A percentile compares a stretch with the other conserved stretches of the same genome.
phyloP scores from a whole-genome alignment of 306 rosid species.

The Benincasa hispida region DNA sequence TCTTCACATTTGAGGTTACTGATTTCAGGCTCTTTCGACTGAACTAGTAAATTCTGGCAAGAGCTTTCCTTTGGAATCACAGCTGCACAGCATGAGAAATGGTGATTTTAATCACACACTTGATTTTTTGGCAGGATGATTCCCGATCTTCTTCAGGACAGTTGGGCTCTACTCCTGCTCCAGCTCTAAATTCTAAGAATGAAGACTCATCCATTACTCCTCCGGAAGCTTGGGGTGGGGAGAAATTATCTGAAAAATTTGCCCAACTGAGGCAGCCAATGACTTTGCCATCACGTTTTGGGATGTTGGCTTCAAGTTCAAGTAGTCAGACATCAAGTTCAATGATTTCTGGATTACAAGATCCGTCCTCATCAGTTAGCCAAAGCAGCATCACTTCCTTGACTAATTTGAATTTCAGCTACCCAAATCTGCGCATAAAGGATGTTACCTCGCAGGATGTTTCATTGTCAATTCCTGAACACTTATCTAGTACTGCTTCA shows the following conservation, averaged over 20 bases:
- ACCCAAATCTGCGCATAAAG: conserved; percentile 50
- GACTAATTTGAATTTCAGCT: conserved; percentile 36
- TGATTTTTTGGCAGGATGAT: conserved; percentile 43
- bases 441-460: conserved; percentile 56
- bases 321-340: conserved; percentile 58
- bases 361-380: conserved; percentile 38
- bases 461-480: conserved; percentile 48
- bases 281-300: conserved; percentile 63
- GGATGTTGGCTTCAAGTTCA: conserved; percentile 43
- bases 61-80: background rate
- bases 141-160: conserved; percentile 45
- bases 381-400: conserved; percentile 29
- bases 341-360: conserved; percentile 54
- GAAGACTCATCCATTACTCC: conserved; percentile 90
- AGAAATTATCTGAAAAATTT: conserved; percentile 69
- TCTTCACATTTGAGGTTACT: background rate
- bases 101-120: background rate
- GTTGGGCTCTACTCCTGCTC: conserved; percentile 58
- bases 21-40: background rate
- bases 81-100: background rate
- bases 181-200: conserved; percentile 57
- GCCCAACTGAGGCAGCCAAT: conserved; percentile 37
- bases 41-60: background rate
- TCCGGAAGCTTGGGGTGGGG: conserved; percentile 99
- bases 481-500: conserved; percentile 27